phyloP scores from a whole-genome alignment of 2,329 filamentous ascomycete genomes.

The Nothophoma quercina region DNA sequence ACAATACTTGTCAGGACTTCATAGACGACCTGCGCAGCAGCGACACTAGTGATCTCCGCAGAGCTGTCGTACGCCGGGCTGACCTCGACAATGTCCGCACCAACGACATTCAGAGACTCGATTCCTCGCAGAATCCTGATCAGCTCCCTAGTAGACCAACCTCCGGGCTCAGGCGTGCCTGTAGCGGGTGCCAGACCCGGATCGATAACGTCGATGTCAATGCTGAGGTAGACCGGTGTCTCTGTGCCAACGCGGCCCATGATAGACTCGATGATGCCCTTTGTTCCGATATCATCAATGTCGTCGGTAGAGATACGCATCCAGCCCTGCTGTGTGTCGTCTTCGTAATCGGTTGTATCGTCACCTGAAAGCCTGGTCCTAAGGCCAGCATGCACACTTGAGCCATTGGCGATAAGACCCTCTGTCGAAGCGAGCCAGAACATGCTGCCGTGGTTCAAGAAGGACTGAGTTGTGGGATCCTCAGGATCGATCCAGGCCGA shows the following conservation, averaged over 20 bases:
- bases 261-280: slow-evolving; percentile 75
- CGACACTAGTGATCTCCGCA: slow-evolving; percentile 82
- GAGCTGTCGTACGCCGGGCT: slow-evolving; percentile 82
- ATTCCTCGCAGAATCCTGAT: slow-evolving; percentile 83
- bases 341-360: slow-evolving; percentile 73
- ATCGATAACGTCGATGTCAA: slow-evolving; percentile 84
- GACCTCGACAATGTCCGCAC: slow-evolving; percentile 90
- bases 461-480: slow-evolving; percentile 66
- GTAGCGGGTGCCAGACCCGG: slow-evolving; percentile 78
- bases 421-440: slow-evolving; percentile 88
- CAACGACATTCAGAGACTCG: slow-evolving; percentile 83
- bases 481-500: slow-evolving; percentile 70
- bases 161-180: slow-evolving; percentile 87
- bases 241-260: slow-evolving; percentile 75
- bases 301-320: slow-evolving; percentile 82
- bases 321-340: slow-evolving; percentile 77
- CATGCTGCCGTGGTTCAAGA: slow-evolving; percentile 90
- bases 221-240: slow-evolving; percentile 79
- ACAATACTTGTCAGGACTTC: slow-evolving; percentile 84
- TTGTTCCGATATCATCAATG: slow-evolving; percentile 80
- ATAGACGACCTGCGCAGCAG: slow-evolving; percentile 83
- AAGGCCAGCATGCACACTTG: slow-evolving; percentile 82
- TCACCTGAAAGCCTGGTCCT: slow-evolving; percentile 75
- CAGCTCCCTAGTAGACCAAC: slow-evolving; percentile 89
- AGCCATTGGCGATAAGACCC: slow-evolving; percentile 76